These are phyloP conservation scores for Xylaria scruposa DNA, from an alignment of 495 filamentous ascomycete species.

Conservation along the genomic window DNA sequence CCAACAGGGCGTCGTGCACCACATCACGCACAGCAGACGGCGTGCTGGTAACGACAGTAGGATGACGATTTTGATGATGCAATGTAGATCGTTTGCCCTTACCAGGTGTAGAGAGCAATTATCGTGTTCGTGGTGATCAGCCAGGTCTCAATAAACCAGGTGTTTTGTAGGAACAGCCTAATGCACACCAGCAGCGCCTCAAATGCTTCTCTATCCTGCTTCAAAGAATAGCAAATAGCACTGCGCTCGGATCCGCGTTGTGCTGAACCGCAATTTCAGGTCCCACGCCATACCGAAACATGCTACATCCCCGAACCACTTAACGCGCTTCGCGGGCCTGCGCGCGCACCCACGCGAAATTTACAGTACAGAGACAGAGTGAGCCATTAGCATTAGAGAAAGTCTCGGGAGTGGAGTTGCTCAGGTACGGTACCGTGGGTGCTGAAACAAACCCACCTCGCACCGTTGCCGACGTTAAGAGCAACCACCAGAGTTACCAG, in stretches of 20 bases:
- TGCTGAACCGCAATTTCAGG: conserved; percentile 14
- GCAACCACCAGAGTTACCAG: neutral
- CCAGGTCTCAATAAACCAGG: conserved; percentile 13
- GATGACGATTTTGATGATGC: conserved; percentile 18
- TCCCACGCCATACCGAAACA: conserved; percentile 24
- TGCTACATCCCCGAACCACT: conserved; percentile 24
- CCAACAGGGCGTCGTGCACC: conserved; percentile 10
- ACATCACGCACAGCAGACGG: conserved; percentile 9
- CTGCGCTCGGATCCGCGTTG: conserved; percentile 19
- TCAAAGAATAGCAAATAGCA: neutral
- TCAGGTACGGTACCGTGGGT: neutral
- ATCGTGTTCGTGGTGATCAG: conserved; percentile 6
- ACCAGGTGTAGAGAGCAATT: neutral
- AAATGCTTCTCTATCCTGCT: neutral
- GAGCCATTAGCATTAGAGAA: neutral
- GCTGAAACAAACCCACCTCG: neutral
- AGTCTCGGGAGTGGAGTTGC: neutral
- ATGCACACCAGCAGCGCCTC: conserved; percentile 26
- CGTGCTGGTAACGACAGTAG: conserved; percentile 19
- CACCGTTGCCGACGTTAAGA: conserved; percentile 15
- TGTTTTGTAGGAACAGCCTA: conserved; percentile 23
- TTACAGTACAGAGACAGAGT: neutral
- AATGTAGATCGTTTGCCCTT: conserved; percentile 14
- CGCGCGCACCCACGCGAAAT: conserved; percentile 3
- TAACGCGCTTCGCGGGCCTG: conserved; percentile 26